Percentiles rank a stretch among this genome's conserved stretches.
Evolutionary conservation across 129 eudicot species (phyloP).

Genomic region (Oenanthe sinensis): DNA sequence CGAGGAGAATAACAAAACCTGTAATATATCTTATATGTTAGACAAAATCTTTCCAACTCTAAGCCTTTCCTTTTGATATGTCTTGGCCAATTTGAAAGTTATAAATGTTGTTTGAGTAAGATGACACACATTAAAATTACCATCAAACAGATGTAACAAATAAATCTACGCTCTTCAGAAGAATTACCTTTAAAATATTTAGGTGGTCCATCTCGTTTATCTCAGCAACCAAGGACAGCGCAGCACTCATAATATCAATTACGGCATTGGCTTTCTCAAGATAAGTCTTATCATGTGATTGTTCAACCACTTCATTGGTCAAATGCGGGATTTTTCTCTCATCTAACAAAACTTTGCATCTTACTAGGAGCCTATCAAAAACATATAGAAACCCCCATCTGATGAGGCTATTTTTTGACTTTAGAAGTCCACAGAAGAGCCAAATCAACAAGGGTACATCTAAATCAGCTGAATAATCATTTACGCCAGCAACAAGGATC

Average conservation of each 20-base stretch:
- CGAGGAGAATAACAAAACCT: neutral
- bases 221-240: conserved; percentile 82
- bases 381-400: conserved; percentile 94
- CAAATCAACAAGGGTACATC: conserved; percentile 76
- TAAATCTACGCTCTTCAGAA: conserved; percentile 1
- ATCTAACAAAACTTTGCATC: conserved; percentile 79
- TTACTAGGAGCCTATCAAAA: conserved; percentile 78
- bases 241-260: conserved; percentile 83
- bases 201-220: conserved; percentile 85
- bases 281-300: conserved; percentile 37
- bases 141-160: neutral
- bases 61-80: neutral
- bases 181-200: conserved; percentile 82
- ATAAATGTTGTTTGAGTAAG: neutral
- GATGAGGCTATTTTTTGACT: conserved; percentile 61
- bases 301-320: conserved; percentile 32
- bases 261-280: conserved; percentile 94
- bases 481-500: conserved; percentile 52
- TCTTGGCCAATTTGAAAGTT: neutral
- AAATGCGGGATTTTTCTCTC: conserved; percentile 61
- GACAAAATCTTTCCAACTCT: neutral
- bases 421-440: conserved; percentile 95
- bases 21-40: neutral
- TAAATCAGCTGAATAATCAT: conserved; percentile 55
- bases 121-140: neutral